These are phyloP conservation scores for Salix dunnii DNA, from an alignment of 345 rosid genomes.

Conservation along the genomic window DNA sequence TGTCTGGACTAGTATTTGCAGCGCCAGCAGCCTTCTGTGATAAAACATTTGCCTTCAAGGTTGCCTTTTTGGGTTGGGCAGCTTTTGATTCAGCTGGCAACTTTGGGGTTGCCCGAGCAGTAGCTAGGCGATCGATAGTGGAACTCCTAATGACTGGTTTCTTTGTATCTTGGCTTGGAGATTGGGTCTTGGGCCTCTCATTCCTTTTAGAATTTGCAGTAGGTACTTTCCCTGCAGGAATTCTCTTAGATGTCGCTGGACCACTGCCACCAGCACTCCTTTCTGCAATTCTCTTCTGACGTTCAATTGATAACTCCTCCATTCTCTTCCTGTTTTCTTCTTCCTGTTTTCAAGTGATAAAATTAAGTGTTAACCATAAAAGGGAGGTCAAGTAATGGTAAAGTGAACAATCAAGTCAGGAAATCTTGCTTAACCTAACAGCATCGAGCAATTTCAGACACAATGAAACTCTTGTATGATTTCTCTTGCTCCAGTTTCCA, in stretches of 20 bases:
- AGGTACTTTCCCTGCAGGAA: conserved; percentile 29
- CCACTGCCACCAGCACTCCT: conserved; percentile 54
- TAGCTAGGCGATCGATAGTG: conserved; percentile 85
- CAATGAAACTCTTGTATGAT: background rate
- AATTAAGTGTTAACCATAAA: background rate
- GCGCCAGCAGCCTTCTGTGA: conserved; percentile 31
- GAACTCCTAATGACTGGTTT: conserved; percentile 67
- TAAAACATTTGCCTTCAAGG: conserved; percentile 38
- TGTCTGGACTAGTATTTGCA: conserved; percentile 32
- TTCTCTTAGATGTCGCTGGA: conserved; percentile 43
- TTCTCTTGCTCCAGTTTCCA: background rate
- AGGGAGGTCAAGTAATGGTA: background rate
- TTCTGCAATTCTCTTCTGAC: conserved; percentile 93
- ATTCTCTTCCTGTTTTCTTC: conserved; percentile 74
- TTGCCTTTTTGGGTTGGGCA: conserved; percentile 41
- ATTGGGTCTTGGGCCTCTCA: conserved; percentile 33
- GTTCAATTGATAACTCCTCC: conserved; percentile 67
- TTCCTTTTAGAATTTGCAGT: conserved; percentile 28
- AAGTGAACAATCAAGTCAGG: background rate
- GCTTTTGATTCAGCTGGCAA: conserved; percentile 37
- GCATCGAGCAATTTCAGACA: background rate
- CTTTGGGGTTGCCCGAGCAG: conserved; percentile 49
- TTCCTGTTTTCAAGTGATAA: conserved; percentile 47
- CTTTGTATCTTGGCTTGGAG: conserved; percentile 41
- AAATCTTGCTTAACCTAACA: background rate